These are phyloP conservation scores for Babesia sp. DNA, from an alignment of 169 alveolate species.

Conservation along the genomic window DNA sequence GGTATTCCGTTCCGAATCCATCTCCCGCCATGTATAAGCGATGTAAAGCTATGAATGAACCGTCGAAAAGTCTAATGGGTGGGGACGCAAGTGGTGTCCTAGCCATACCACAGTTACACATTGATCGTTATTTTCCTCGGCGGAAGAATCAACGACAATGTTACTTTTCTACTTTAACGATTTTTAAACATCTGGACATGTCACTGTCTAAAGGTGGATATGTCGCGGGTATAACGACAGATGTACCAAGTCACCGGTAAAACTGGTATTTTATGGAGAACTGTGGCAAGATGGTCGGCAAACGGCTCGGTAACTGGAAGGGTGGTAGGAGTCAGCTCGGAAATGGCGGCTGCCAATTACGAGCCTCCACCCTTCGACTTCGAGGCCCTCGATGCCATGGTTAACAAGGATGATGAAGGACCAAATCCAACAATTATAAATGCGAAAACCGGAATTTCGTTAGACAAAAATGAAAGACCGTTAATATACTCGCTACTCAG, in stretches of 20 bases:
- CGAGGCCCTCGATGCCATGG: slow-evolving; percentile 16
- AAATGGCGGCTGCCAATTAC: not conserved
- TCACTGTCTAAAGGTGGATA: too few relatives aligned
- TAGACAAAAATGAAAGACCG: slow-evolving; percentile 7
- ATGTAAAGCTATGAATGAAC: not conserved
- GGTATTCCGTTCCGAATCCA: not conserved
- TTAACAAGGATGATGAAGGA: not conserved
- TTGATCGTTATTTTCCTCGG: too few relatives aligned
- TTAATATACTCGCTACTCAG: slow-evolving; percentile 5
- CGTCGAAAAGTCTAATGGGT: not conserved
- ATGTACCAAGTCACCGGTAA: not conserved
- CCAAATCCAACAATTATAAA: too few relatives aligned
- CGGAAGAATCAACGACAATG: too few relatives aligned
- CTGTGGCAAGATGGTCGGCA: slow-evolving; percentile 3
- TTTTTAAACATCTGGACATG: too few relatives aligned
- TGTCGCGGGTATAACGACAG: not conserved
- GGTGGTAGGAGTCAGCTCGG: not conserved
- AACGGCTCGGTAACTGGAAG: not conserved
- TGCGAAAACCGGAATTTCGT: not conserved
- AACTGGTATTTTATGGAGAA: not conserved
- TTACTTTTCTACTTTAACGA: too few relatives aligned
- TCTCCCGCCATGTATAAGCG: slow-evolving; percentile 10
- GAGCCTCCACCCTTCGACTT: slow-evolving; percentile 37
- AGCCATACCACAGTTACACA: too few relatives aligned
- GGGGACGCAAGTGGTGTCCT: not conserved